These are phyloP conservation scores for Pestalotiopsis sp. DNA, from an alignment of 2,329 filamentous ascomycete species.

Conservation along the genomic window DNA sequence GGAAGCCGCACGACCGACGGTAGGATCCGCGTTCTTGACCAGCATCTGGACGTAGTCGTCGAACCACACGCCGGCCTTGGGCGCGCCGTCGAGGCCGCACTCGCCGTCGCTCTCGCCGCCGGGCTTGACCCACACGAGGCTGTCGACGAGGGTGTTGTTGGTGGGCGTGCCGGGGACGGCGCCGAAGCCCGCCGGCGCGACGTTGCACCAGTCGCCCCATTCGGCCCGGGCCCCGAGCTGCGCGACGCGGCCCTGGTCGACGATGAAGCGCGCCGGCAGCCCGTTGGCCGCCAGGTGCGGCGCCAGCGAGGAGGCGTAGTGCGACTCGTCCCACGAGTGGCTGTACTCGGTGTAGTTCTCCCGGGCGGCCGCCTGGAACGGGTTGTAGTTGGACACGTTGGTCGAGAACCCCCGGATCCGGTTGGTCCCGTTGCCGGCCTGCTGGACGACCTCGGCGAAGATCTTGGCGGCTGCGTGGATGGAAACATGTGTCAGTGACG, in stretches of 20 bases:
- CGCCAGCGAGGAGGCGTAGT: constrained; percentile 41
- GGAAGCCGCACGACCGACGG: not conserved
- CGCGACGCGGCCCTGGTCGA: constrained; percentile 46
- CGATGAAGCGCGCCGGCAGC: constrained; percentile 45
- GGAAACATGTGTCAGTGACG: not conserved
- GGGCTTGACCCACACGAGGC: constrained; percentile 48
- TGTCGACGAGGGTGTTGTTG: constrained; percentile 40
- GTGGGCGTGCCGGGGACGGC: constrained; percentile 35
- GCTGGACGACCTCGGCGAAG: constrained; percentile 40
- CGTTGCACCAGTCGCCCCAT: constrained; percentile 49
- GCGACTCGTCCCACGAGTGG: constrained; percentile 41
- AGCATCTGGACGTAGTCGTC: constrained; percentile 43
- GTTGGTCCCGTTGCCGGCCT: constrained; percentile 31
- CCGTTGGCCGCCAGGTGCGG: constrained; percentile 39
- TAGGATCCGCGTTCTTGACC: constrained; percentile 39
- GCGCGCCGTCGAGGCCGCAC: constrained; percentile 39
- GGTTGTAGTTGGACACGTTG: constrained; percentile 48
- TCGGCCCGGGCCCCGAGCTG: constrained; percentile 36
- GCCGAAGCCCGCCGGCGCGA: constrained; percentile 42
- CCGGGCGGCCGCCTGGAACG: constrained; percentile 38
- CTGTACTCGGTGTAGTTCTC: constrained; percentile 44
- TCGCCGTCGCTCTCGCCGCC: constrained; percentile 46
- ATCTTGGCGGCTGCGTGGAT: constrained; percentile 36
- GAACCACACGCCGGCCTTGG: constrained; percentile 43
- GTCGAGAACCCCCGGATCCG: constrained; percentile 43